Conservation (phyloP, 805 yeast genomes). For the Candida nitratophila region DNA sequence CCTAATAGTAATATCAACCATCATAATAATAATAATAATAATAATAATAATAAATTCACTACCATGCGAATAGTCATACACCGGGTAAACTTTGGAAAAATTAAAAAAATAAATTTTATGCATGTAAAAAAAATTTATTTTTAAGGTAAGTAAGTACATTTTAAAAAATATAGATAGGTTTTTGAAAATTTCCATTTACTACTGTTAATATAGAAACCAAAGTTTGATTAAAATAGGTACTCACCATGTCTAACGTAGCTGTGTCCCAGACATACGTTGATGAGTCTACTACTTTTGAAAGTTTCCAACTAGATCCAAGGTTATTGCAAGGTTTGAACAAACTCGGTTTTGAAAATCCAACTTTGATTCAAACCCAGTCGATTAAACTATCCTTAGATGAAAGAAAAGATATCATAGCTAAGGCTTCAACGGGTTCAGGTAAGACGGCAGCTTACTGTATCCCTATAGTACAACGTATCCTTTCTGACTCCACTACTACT, state of each 20-base stretch:
- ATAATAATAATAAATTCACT: no score
- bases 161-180: no score
- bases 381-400: conserved; percentile 88
- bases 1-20: no score
- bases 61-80: no score
- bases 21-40: no score
- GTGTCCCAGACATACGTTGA: conserved; percentile 68
- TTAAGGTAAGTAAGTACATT: not conserved
- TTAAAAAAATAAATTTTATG: not conserved
- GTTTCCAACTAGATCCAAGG: conserved; percentile 76
- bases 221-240: no score
- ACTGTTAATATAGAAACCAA: no score
- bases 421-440: conserved; percentile 94
- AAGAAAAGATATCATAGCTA: conserved; percentile 86
- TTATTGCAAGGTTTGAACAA: conserved; percentile 76
- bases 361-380: conserved; percentile 85
- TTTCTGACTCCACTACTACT: conserved; percentile 30
- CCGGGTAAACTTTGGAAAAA: not conserved
- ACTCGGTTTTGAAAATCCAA: conserved; percentile 78
- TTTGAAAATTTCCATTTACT: no score
- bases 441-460: conserved; percentile 87
- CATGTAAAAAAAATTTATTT: not conserved
- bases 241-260: conserved; percentile 30
- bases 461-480: conserved; percentile 76
- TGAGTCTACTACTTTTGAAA: conserved; percentile 62